phyloP scores from a whole-genome alignment of 2,329 filamentous ascomycete genomes.

The Septoria linicola region DNA sequence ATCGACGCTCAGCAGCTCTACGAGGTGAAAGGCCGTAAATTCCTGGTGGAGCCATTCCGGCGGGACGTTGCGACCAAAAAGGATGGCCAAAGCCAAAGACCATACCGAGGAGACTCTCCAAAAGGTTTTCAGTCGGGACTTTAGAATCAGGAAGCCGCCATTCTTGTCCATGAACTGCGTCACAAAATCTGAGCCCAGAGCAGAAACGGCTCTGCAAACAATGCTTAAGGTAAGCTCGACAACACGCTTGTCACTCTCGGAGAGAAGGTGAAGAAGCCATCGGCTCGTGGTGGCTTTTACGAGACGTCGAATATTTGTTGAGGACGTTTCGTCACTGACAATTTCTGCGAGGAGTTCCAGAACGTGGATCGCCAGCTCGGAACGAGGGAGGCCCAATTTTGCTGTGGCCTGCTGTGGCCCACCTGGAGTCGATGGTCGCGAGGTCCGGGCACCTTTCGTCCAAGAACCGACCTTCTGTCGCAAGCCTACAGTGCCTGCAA shows the following conservation, averaged over 20 bases:
- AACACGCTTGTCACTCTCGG: slow-evolving; percentile 79
- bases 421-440: slow-evolving; percentile 32
- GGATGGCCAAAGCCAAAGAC: slow-evolving; percentile 81
- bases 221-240: slow-evolving; percentile 80
- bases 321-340: slow-evolving; percentile 29
- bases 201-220: slow-evolving; percentile 76
- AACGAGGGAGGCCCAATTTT: slow-evolving; percentile 25
- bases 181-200: slow-evolving; percentile 77
- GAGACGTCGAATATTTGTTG: slow-evolving; percentile 60
- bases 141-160: slow-evolving; percentile 84
- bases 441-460: slow-evolving; percentile 27
- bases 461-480: slow-evolving; percentile 33
- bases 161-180: slow-evolving; percentile 83
- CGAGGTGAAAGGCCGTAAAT: slow-evolving; percentile 71
- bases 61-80: slow-evolving; percentile 79
- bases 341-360: slow-evolving; percentile 32
- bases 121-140: slow-evolving; percentile 76
- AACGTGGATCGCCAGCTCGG: slow-evolving; percentile 34
- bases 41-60: slow-evolving; percentile 69
- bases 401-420: slow-evolving; percentile 14
- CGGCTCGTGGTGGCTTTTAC: slow-evolving; percentile 94
- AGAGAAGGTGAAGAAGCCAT: slow-evolving; percentile 72
- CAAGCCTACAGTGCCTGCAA: slow-evolving; percentile 32
- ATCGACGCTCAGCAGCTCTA: slow-evolving; percentile 65
- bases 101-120: slow-evolving; percentile 85